These are phyloP conservation scores for Bifiguratus adelaidae DNA, from an alignment of 192 early-diverging fungal species.

Conservation along the genomic window DNA sequence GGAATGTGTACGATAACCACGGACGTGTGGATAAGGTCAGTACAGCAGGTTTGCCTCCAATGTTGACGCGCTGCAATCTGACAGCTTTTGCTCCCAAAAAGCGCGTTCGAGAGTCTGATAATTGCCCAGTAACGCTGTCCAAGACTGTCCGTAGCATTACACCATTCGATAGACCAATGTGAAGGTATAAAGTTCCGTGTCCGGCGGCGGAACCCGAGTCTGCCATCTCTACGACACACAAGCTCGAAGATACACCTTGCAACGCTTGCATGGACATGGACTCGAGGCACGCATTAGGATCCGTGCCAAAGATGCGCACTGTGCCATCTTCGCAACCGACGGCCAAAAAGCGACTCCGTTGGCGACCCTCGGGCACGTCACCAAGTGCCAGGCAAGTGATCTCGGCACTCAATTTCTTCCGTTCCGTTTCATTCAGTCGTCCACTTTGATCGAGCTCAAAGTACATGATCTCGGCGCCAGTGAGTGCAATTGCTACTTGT, in stretches of 20 bases:
- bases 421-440: slow-evolving; percentile 81
- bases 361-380: slow-evolving; percentile 66
- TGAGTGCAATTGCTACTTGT: slow-evolving; percentile 75
- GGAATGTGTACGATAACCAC: slow-evolving; percentile 80
- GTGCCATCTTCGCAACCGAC: slow-evolving; percentile 90
- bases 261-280: slow-evolving; percentile 42
- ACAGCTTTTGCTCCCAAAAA: slow-evolving; percentile 82
- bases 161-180: slow-evolving; percentile 86
- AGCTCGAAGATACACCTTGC: slow-evolving; percentile 24
- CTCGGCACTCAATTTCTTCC: slow-evolving; percentile 56
- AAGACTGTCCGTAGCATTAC: slow-evolving; percentile 77
- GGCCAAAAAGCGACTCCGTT: slow-evolving; percentile 68
- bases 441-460: slow-evolving; percentile 82
- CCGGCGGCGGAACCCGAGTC: slow-evolving; percentile 51
- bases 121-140: slow-evolving; percentile 70
- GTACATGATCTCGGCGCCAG: slow-evolving; percentile 78
- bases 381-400: slow-evolving; percentile 73
- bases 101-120: slow-evolving; percentile 73
- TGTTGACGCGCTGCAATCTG: slow-evolving; percentile 59
- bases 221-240: slow-evolving; percentile 72
- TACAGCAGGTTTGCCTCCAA: slow-evolving; percentile 61
- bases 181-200: slow-evolving; percentile 60
- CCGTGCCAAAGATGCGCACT: slow-evolving; percentile 79
- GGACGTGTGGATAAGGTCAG: slow-evolving; percentile 78
- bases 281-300: slow-evolving; percentile 68